Conservation (phyloP, 2,329 filamentous ascomycete genomes). For the Trichoderma sp. region DNA sequence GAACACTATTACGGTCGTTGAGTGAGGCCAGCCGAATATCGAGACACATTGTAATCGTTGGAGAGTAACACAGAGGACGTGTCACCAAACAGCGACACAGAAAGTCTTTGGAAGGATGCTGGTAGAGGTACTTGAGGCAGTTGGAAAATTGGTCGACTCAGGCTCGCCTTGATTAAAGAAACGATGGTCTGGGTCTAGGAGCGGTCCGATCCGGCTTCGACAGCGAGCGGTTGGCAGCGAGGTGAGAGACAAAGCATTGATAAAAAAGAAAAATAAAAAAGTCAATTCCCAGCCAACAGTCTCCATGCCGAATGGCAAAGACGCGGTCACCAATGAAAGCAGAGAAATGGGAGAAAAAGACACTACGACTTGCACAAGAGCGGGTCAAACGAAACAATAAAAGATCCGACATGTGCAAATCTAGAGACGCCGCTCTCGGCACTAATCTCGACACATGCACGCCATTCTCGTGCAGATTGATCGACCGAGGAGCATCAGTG, state of each 20-base stretch:
- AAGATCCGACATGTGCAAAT: background rate
- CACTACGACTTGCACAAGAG: background rate
- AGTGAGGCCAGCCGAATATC: background rate
- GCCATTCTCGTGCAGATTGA: conserved; percentile 1
- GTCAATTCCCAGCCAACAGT: background rate
- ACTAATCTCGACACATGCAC: background rate
- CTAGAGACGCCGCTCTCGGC: background rate
- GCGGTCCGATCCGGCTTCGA: background rate
- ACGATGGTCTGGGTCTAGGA: background rate
- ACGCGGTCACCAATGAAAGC: background rate
- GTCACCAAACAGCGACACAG: background rate
- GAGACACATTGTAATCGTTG: background rate
- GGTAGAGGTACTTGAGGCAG: too few relatives aligned
- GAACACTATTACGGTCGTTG: background rate
- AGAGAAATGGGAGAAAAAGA: background rate
- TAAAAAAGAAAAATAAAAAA: background rate
- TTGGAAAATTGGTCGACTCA: background rate
- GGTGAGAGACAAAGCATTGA: background rate
- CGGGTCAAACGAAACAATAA: background rate
- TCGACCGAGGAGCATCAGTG: background rate
- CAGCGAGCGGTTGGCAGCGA: background rate
- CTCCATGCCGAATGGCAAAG: background rate
- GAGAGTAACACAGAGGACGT: background rate
- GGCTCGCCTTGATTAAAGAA: background rate
- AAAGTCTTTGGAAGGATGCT: background rate